Evolutionary conservation across 2,329 filamentous ascomycete genomes (phyloP), one percentile per base, ranked within the genome.

Genomic region (Chaetomium sp.): DNA sequence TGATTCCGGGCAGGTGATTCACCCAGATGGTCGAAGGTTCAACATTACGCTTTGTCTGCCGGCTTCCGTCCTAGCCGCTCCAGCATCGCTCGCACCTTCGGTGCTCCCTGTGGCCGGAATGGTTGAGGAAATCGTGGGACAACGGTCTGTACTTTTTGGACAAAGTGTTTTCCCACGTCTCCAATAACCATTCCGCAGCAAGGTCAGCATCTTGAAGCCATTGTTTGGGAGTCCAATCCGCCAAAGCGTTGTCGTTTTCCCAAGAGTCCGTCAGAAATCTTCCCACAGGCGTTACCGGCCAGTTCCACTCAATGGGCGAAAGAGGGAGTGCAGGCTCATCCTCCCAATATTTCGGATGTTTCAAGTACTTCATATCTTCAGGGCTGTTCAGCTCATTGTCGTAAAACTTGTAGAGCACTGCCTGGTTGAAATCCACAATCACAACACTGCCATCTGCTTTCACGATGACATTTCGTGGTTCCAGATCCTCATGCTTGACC

Each of bases 31-130:
- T 27, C 3, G 19, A 27, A 27, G 19, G 19, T 27, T 3, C 19
- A 3, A 27, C 19, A 27, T 27, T 27, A 27, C 19, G 3, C 3
- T 4, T 50, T 56, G 50, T 57, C 51, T 34, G 32, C 52, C 12
- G 44, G 44, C 32, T 53, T 49, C 35, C 53, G 53, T 2, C 53
- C 53, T 35, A 54, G 41, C 27, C 11, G 34, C 47, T 54, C 53
- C 38, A 54, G 19, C 6, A 32, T 4, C 10, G 38, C 34, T 19
- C 12, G 35, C 5, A 49, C 1, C 14, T 40, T 40, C 53, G n/a
- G 12, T 4, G n/a, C 47, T 51, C 7, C 5, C 9, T 33, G 27
- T 55, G 47, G 36, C 9, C 27, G 5, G 34, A 36, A 10, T 50
- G 40, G 34, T 54, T 35, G 35, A 54, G 53, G 9, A 50, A 50